Base-by-base conservation (phyloP, 2,329 filamentous ascomycete genomes). In the Claviceps pazoutovae region DNA sequence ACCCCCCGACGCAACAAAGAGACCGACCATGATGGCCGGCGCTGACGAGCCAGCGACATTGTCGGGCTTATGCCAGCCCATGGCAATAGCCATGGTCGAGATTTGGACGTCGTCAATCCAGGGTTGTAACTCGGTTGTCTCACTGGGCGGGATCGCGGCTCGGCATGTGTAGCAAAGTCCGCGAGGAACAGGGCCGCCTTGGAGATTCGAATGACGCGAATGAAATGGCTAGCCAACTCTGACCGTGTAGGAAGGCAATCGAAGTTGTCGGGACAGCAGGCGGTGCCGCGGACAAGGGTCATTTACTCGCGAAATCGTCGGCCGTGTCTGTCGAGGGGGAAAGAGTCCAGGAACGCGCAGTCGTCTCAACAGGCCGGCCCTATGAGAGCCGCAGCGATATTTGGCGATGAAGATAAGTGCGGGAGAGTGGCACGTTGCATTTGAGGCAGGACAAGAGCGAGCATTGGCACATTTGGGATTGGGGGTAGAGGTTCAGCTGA, bases 1-100 rank as follows among this genome's bases (percentile, higher is more conserved):
- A 58, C 82, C 82, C 62, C 82, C 82, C 53, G 79, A 82, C 56
- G 82, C 82, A 59, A 85, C 82, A 65, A 86, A 85, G 58, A 83
- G 71, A 56, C 82, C 82, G 67, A 86, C 77, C 76, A 86, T 80
- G 67, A 85, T 83, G 62, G 82, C 82, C 60, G 80, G 82, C 64
- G 80, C 82, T 62, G 84, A 81, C 61, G 81, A 84, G 66, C 84
- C 84, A 64, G 83, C 79, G 66, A 84, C 82, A 74, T 83, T 83
- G 69, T 83, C 79, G 66, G 84, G 84, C 72, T 85, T 86, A 60
- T 80, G 81, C 80, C 80, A 84, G 70, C 78, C 77, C 78, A 81
- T 81, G 77, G 77, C 78, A 66, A 76, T 74, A 64, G 76, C 76
- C 77, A 80, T 81, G 75, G 75, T 73, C 71, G 68, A 68, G 65